These are phyloP conservation scores for Gryganskiella cystojenkinii DNA, from an alignment of 192 early-diverging fungal species.

Conservation along the genomic window DNA sequence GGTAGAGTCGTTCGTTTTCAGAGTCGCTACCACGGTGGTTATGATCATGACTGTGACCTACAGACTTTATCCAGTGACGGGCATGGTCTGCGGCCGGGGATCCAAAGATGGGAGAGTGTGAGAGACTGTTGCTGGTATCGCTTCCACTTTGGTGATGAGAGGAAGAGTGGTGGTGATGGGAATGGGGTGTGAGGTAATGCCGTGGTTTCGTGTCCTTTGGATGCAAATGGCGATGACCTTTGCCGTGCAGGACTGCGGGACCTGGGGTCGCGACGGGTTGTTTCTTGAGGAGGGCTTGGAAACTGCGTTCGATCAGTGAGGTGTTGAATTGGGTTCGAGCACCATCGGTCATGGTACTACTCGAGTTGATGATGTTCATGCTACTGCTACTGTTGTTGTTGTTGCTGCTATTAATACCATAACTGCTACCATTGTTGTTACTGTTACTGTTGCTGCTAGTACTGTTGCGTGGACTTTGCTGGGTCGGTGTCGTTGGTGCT, in stretches of 20 bases:
- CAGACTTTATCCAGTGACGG: slow-evolving; percentile 23
- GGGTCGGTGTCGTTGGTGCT: not conserved
- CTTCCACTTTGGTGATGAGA: not conserved
- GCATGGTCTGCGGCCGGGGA: slow-evolving; percentile 38
- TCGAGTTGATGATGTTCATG: too few relatives aligned
- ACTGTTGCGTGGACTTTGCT: not conserved
- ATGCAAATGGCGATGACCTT: not conserved
- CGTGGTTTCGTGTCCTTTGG: slow-evolving; percentile 17
- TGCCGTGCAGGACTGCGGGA: slow-evolving; percentile 17
- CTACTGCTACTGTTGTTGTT: not conserved
- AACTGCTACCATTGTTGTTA: not conserved
- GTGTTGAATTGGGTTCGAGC: slow-evolving; percentile 29
- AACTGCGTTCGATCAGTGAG: slow-evolving; percentile 42
- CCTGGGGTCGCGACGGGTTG: slow-evolving; percentile 29
- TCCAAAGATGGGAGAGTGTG: slow-evolving; percentile 31
- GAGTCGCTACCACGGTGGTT: slow-evolving; percentile 33
- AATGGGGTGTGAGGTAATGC: slow-evolving; percentile 1
- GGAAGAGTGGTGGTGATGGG: not conserved
- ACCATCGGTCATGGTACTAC: not conserved
- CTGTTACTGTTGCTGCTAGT: not conserved
- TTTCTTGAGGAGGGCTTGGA: slow-evolving; percentile 39
- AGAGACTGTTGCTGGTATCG: not conserved
- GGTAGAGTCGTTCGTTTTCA: slow-evolving; percentile 13
- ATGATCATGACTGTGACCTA: slow-evolving; percentile 18
- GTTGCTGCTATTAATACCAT: too few relatives aligned